Evolutionary conservation across 83 land plant genomes (phyloP), one percentile per base, ranked within the genome.

Genomic region (Thuja plicata): DNA sequence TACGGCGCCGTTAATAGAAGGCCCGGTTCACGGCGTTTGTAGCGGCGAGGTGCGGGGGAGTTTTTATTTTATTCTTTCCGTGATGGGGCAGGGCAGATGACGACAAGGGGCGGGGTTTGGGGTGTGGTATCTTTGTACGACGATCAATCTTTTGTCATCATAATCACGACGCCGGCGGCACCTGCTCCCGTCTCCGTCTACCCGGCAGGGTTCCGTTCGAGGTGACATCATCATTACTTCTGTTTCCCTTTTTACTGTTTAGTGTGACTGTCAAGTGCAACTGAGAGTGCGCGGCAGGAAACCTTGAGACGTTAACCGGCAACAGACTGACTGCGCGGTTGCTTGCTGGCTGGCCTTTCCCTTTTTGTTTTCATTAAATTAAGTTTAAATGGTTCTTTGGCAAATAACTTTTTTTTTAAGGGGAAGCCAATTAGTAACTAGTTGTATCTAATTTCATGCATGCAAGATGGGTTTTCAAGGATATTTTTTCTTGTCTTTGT

Each of bases 41-140:
- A 35, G 84, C 27, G 84, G 43, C 43, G 84, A 80, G 27, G 48
- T 38, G 84, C 84, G n/a, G 54, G 54, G 54, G 54, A 10, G 84
- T 80, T 41, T 37, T 50, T 50, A 50, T 50, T 19, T 38, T 21
- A 41, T 41, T 40, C 43, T 50, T 78, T 80, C 43, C 84, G 43
- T 80, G 24, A 80, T 17, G 48, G 48, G 17, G 45, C 43, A 24
- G 37, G 84, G 84, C 84, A 80, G 84, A 24, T 41, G 40, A 41
- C 73, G 84, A 80, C 41, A 21, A 19, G 54, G 54, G 0, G 84
- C 27, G 40, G 84, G 84, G 84, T 38, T 21, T 37, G 83, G 19
- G 41, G 3, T 21, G 82, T 43, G 41, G 83, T 80, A 80, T 80
- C 84, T 80, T 80, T 80, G 84, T 80, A 80, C 84, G 84, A 80